Percentiles rank a stretch among this genome's conserved stretches.
These are phyloP conservation scores for Aspergillus nomiae DNA, from an alignment of 2,329 filamentous ascomycete species.

Conservation along the genomic window DNA sequence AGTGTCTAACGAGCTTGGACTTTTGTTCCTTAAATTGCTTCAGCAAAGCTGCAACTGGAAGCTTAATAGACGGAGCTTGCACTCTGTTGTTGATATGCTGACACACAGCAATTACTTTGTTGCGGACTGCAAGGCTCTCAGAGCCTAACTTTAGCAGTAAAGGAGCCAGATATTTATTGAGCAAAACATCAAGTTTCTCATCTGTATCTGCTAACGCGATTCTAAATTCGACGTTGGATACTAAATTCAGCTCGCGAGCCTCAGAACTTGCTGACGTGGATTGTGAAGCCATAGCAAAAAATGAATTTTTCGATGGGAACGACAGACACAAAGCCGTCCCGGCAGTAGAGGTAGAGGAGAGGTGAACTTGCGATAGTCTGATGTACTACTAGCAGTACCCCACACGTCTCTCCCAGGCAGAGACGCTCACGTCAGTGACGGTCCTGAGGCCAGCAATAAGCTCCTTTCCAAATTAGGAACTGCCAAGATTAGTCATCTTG, in stretches of 20 bases:
- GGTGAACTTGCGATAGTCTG: constrained; percentile 2
- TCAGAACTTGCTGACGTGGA: constrained; percentile 36
- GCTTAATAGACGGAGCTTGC: constrained; percentile 64
- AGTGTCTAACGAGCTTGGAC: constrained; percentile 76
- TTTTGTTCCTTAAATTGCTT: constrained; percentile 84
- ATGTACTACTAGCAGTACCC: neutral
- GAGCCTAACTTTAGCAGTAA: constrained; percentile 85
- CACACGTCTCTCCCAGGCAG: constrained; percentile 15
- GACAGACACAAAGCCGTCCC: neutral
- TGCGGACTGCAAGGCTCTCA: constrained; percentile 75
- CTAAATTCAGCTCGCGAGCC: constrained; percentile 74
- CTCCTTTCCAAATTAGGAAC: constrained; percentile 15
- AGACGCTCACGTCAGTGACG: constrained; percentile 20
- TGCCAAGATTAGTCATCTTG: constrained; percentile 19
- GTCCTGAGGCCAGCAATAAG: constrained; percentile 15
- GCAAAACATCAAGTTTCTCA: constrained; percentile 73
- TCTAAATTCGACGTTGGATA: constrained; percentile 82
- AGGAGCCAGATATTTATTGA: constrained; percentile 78
- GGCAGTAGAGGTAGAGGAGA: neutral
- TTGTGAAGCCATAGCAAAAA: constrained; percentile 35
- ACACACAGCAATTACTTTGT: constrained; percentile 73
- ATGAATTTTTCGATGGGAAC: neutral
- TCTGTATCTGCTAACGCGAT: constrained; percentile 84
- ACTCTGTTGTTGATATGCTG: constrained; percentile 70
- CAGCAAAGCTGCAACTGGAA: constrained; percentile 81